Percentiles rank a stretch among this genome's conserved stretches.
Conservation (phyloP, 148 eudicot genomes). For the Chenopodium berlandieri region DNA sequence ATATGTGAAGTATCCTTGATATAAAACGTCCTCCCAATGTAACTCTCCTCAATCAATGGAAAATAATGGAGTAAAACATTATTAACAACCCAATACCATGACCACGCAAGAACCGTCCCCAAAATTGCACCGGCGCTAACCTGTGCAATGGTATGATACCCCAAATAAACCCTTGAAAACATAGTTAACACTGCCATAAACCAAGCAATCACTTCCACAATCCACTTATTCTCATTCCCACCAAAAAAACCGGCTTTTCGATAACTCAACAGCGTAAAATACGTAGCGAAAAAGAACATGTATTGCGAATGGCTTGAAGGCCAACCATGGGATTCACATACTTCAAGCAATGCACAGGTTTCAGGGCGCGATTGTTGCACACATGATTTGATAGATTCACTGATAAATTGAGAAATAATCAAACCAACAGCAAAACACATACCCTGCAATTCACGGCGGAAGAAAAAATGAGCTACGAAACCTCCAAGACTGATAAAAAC, state of each 20-base stretch:
- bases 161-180: conserved; percentile 86
- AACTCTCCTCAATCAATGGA: conserved; percentile 73
- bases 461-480: conserved; percentile 69
- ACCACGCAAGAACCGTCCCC: conserved; percentile 54
- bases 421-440: conserved; percentile 74
- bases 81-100: conserved; percentile 78
- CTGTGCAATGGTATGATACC: conserved; percentile 79
- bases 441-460: conserved; percentile 81
- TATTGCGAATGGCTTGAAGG: conserved; percentile 89
- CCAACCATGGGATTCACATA: conserved; percentile 94
- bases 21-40: conserved; percentile 62
- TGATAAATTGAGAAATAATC: conserved; percentile 64
- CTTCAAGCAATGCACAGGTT: conserved; percentile 70
- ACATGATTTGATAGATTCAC: conserved; percentile 59
- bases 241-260: conserved; percentile 41
- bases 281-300: conserved; percentile 81
- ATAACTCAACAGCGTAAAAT: conserved; percentile 52
- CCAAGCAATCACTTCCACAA: conserved; percentile 52
- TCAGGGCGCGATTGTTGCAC: conserved; percentile 78
- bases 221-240: conserved; percentile 40
- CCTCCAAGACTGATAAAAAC: conserved; percentile 86
- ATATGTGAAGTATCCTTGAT: conserved; percentile 92
- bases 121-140: conserved; percentile 78
- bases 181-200: conserved; percentile 64
- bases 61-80: conserved; percentile 39